Percentiles rank a stretch among this genome's conserved stretches.
Conservation (phyloP, 305 asterid species). For the Solanum chacoense region DNA sequence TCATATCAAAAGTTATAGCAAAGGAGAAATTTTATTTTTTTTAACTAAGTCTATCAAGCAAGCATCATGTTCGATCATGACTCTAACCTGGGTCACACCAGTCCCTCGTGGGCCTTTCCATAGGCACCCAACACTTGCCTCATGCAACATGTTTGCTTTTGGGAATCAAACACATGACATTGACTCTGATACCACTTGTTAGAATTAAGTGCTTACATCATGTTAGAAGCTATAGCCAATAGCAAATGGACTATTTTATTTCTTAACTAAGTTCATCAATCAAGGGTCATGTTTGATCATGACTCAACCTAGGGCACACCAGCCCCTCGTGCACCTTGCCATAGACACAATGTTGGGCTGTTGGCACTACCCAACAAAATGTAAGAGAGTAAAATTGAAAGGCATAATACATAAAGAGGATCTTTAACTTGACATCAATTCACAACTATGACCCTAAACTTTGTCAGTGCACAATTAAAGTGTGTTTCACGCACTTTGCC, state of each 20-base stretch:
- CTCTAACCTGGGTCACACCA: background rate
- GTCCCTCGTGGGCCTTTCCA: background rate
- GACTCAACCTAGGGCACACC: background rate
- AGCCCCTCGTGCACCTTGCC: background rate
- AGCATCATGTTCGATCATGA: no score
- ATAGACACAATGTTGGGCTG: background rate
- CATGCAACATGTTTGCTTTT: background rate
- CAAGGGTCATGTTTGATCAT: background rate
- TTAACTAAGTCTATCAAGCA: background rate
- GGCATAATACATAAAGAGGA: no score
- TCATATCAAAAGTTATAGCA: rapidly evolving
- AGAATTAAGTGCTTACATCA: background rate
- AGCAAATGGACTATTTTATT: background rate
- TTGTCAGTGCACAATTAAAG: no score
- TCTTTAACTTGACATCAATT: no score
- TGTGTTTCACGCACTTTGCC: no score
- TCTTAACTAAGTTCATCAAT: background rate
- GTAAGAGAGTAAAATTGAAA: background rate
- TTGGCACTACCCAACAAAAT: background rate
- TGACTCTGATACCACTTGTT: background rate
- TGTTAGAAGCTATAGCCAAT: background rate
- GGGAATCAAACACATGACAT: background rate
- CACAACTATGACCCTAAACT: no score
- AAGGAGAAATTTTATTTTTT: rapidly evolving
- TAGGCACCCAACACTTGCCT: background rate